Evolutionary conservation across 768 basidiomycete genomes (phyloP).

Genomic region (Tulasnella sp.): DNA sequence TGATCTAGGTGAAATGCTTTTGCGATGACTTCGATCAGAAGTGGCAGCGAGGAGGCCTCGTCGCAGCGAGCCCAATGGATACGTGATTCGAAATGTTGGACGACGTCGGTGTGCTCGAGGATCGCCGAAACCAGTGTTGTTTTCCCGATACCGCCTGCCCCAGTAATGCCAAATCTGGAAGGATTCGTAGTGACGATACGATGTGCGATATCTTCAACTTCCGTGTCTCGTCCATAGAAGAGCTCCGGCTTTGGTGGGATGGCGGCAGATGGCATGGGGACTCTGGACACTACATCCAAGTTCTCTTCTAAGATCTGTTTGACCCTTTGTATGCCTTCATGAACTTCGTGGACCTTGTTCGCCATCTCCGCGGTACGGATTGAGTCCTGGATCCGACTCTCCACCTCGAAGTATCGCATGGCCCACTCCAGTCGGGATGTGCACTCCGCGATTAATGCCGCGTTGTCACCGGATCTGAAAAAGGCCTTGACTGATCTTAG

Average conservation of each 20-base stretch:
- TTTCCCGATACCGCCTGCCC: constrained; percentile 20
- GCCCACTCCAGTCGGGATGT: not conserved
- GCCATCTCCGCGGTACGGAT: not conserved
- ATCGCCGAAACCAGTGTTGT: constrained; percentile 31
- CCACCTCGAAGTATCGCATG: not conserved
- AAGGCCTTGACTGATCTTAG: too few relatives aligned
- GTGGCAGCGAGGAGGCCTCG: constrained; percentile 23
- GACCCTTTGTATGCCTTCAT: not conserved
- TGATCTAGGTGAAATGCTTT: constrained; percentile 22
- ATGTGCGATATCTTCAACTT: too few relatives aligned
- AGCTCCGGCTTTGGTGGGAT: not conserved
- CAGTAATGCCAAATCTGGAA: constrained; percentile 9
- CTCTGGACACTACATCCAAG: too few relatives aligned
- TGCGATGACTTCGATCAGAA: constrained; percentile 25
- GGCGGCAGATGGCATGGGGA: not conserved
- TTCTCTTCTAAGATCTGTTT: not conserved
- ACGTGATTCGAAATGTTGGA: constrained; percentile 22
- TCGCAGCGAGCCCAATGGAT: constrained; percentile 31
- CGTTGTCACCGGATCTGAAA: not conserved
- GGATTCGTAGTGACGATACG: too few relatives aligned
- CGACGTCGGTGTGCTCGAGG: constrained; percentile 23
- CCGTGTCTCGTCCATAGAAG: too few relatives aligned
- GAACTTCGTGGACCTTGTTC: not conserved
- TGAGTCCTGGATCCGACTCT: not conserved
- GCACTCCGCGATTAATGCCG: not conserved